These are phyloP conservation scores for Henckelia pumila DNA, from an alignment of 257 asterid genomes.

Conservation along the genomic window DNA sequence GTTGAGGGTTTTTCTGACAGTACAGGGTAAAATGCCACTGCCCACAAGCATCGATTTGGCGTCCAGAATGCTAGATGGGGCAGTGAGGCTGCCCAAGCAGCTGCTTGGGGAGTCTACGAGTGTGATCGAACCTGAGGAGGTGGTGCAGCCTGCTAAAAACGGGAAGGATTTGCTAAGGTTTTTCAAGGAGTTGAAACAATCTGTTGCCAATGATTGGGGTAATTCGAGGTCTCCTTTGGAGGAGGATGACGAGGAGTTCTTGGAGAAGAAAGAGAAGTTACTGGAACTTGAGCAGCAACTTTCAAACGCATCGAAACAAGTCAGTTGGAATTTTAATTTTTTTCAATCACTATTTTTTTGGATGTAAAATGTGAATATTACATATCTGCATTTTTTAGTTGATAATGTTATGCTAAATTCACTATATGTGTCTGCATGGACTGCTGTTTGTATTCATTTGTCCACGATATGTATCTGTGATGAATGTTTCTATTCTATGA, in stretches of 20 bases:
- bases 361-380: constrained; percentile 4
- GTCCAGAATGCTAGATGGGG: constrained; percentile 93
- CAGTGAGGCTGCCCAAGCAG: constrained; percentile 84
- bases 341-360: constrained; percentile 18
- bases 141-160: constrained; percentile 82
- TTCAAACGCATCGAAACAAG: constrained; percentile 83
- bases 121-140: constrained; percentile 78
- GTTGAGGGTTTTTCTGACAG: constrained; percentile 86
- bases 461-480: constrained; percentile 1
- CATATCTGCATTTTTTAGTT: constrained; percentile 1
- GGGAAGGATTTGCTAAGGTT: constrained; percentile 91
- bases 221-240: constrained; percentile 56
- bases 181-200: constrained; percentile 91
- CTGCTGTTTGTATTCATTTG: background rate
- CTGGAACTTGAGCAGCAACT: constrained; percentile 83
- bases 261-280: constrained; percentile 74
- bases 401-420: constrained; percentile 9
- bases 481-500: constrained; percentile 21
- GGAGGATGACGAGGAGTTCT: constrained; percentile 86
- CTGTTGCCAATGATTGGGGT: constrained; percentile 91
- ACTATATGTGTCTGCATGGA: constrained; percentile 6
- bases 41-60: constrained; percentile 71
- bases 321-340: constrained; percentile 6
- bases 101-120: constrained; percentile 72
- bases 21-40: constrained; percentile 77